Percentiles rank a stretch among this genome's conserved stretches.
Evolutionary conservation across 768 basidiomycete species (phyloP).

Genomic region (Lentinula detonsa): DNA sequence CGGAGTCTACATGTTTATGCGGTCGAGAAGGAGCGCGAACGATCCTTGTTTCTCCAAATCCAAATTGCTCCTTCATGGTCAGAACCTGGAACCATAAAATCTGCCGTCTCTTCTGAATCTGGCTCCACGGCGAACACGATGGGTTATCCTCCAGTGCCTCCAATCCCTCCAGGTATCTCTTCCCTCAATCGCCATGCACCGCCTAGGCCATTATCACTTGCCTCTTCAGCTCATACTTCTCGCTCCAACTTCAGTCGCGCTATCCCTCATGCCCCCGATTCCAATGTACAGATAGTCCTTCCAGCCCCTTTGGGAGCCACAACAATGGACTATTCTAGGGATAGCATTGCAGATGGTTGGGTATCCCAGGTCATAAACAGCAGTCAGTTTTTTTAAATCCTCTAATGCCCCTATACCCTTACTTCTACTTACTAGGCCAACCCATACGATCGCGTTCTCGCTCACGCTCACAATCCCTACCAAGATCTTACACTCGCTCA

Average conservation of each 20-base stretch:
- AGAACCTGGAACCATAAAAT: background rate
- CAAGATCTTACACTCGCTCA: background rate
- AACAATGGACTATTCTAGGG: background rate
- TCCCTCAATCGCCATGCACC: conserved; percentile 17
- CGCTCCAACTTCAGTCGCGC: conserved; percentile 24
- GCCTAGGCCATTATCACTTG: conserved; percentile 10
- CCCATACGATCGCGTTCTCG: background rate
- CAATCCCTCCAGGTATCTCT: conserved; percentile 1
- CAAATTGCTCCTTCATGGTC: conserved; percentile 2
- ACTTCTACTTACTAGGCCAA: conserved; percentile 12
- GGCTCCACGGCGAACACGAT: conserved; percentile 8
- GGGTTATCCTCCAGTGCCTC: background rate
- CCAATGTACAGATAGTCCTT: conserved; percentile 38
- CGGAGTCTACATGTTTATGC: background rate
- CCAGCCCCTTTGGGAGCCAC: conserved; percentile 34
- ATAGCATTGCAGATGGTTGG: background rate
- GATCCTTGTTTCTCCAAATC: background rate
- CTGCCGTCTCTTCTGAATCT: conserved; percentile 5
- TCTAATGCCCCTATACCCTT: background rate
- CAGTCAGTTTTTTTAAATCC: background rate
- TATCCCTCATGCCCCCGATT: conserved; percentile 34
- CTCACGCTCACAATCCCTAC: background rate
- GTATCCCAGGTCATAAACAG: background rate
- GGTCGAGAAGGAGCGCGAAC: background rate
- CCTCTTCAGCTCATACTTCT: conserved; percentile 12